Evolutionary conservation across 495 filamentous ascomycete species (phyloP).

Genomic region (Venustampulla echinocandica): DNA sequence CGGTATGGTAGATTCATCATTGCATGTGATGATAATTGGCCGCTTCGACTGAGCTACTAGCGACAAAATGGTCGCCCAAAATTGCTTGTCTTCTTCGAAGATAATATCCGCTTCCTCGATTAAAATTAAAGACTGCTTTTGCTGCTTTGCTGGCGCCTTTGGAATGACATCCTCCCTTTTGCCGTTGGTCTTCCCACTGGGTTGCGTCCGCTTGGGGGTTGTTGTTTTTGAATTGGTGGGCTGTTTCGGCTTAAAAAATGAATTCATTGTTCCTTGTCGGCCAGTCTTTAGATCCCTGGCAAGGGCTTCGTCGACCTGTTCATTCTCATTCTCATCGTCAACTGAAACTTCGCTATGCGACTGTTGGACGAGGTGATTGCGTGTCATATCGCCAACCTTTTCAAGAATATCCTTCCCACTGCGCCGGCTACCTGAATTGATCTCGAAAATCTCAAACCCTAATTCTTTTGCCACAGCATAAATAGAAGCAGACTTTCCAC

Average conservation of each 20-base stretch:
- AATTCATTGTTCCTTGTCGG: constrained; percentile 67
- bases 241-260: constrained; percentile 61
- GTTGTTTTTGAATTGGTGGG: constrained; percentile 15
- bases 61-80: constrained; percentile 74
- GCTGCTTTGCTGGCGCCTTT: constrained; percentile 34
- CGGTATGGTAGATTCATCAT: constrained; percentile 71
- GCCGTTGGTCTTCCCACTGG: constrained; percentile 10
- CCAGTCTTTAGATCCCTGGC: constrained; percentile 52
- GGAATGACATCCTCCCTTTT: not conserved
- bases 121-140: constrained; percentile 91
- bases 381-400: constrained; percentile 91
- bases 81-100: constrained; percentile 90
- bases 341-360: constrained; percentile 16
- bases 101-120: constrained; percentile 91
- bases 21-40: constrained; percentile 92
- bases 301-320: constrained; percentile 38
- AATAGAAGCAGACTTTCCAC: constrained; percentile 87
- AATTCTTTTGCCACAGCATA: constrained; percentile 95
- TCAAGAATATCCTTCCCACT: constrained; percentile 88
- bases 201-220: constrained; percentile 9
- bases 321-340: constrained; percentile 30
- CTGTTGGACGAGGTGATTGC: constrained; percentile 79
- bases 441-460: constrained; percentile 90
- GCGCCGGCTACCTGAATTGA: constrained; percentile 73
- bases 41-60: constrained; percentile 78